Base-by-base conservation (phyloP, 2,329 filamentous ascomycete genomes). In the Geosmithia morbida region DNA sequence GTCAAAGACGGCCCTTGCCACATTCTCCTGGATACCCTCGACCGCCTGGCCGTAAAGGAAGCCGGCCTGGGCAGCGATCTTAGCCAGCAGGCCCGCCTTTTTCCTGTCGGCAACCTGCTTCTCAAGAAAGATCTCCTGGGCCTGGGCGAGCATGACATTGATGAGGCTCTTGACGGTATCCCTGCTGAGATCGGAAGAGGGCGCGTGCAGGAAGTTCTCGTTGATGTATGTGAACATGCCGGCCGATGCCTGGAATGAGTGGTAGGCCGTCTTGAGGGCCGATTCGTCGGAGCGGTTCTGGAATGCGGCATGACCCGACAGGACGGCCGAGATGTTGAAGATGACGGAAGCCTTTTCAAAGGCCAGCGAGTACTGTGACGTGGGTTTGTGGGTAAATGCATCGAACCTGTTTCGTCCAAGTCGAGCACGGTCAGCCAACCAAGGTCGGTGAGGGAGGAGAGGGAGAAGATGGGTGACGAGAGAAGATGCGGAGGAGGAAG, bases 211-310 rank as follows among this genome's bases (percentile, higher is more conserved):
- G 62, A 98, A 98, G 68, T 98, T 98, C 67, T 98, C 92, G 66
- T 98, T 98, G 69, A 98, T 98, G 59, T 98, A 98, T 47, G 90
- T 97, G 65, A 97, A 98, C 92, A 98, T 98, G 68, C 92, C 92
- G 10, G 92, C 92, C 7, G 90, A 89, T 41, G 92, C 92, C 65
- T 98, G 92, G 68, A 97, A 97, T 18, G 89, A 96, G 65, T 98
- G 90, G 62, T 97, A 98, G 17, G 92, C 87, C 14, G 88, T 90
- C 69, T 98, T 98, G 61, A 97, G 77, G 33, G 90, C 90, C 6
- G 85, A 77, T 59, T 98, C 92, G 61, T 97, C 89, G 53, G 85
- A 85, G 45, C 92, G 81, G 55, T 92, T 89, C 66, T 98, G 94
- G 59, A 86, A 77, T 42, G 90, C 88, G 51, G 90, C 92, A 72